Percentiles rank a stretch among this genome's conserved stretches.
phyloP scores from a whole-genome alignment of 768 basidiomycete genomes.

The Russula emetica region DNA sequence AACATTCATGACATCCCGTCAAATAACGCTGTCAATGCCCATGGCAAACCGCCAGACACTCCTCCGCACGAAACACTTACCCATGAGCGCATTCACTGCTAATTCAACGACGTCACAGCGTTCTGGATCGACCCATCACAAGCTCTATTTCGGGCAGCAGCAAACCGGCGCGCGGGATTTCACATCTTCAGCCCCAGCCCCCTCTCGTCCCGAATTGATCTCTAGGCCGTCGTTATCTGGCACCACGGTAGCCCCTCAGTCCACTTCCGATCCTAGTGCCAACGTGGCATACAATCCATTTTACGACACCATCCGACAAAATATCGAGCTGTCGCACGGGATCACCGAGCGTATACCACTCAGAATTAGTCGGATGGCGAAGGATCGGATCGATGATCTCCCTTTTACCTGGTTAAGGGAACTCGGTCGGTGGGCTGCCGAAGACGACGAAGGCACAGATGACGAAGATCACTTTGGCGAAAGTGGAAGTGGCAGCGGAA shows the following conservation, averaged over 20 bases:
- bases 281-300: slow-evolving; percentile 73
- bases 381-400: slow-evolving; percentile 54
- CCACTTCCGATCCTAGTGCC: slow-evolving; percentile 22
- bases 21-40: slow-evolving; percentile 6
- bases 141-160: slow-evolving; percentile 20
- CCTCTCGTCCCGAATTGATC: slow-evolving; percentile 8
- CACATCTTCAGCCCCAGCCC: neutral
- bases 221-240: slow-evolving; percentile 9
- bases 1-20: slow-evolving; percentile 13
- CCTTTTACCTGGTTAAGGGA: slow-evolving; percentile 77
- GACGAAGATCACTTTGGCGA: slow-evolving; percentile 18
- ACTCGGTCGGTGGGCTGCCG: slow-evolving; percentile 54
- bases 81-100: slow-evolving; percentile 59
- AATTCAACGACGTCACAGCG: slow-evolving; percentile 40
- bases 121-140: slow-evolving; percentile 25
- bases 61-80: slow-evolving; percentile 57
- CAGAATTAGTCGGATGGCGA: slow-evolving; percentile 42
- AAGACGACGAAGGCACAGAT: slow-evolving; percentile 21
- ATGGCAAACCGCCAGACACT: slow-evolving; percentile 29
- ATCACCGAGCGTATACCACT: slow-evolving; percentile 80
- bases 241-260: slow-evolving; percentile 13
- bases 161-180: slow-evolving; percentile 6
- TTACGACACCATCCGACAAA: slow-evolving; percentile 90
- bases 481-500: slow-evolving; percentile 25
- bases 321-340: slow-evolving; percentile 66